These are phyloP conservation scores for Furcasterigmium sp. DNA, from an alignment of 2,329 filamentous ascomycete species.

Conservation along the genomic window DNA sequence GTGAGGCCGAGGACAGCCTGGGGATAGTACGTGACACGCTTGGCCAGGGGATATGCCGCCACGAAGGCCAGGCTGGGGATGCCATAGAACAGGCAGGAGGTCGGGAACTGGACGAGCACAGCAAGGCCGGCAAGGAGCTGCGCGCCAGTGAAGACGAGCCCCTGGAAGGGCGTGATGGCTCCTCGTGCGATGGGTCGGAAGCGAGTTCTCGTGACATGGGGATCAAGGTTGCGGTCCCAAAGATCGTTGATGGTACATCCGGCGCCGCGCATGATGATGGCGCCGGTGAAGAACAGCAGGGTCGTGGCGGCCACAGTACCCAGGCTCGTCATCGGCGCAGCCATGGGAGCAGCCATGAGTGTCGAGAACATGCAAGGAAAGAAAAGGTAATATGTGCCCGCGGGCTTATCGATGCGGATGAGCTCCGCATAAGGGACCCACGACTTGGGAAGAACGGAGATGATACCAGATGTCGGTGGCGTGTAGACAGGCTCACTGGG, in stretches of 20 bases:
- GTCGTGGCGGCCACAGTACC: conserved; percentile 58
- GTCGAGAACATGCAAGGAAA: conserved; percentile 84
- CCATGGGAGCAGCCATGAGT: conserved; percentile 69
- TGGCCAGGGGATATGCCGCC: conserved; percentile 73
- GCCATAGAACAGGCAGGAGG: conserved; percentile 69
- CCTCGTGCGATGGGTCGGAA: conserved; percentile 76
- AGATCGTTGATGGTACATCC: conserved; percentile 89
- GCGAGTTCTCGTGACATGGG: conserved; percentile 69
- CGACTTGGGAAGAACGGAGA: conserved; percentile 63
- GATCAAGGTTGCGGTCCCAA: conserved; percentile 84
- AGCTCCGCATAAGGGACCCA: conserved; percentile 80
- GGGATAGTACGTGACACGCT: conserved; percentile 82
- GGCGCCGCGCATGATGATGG: conserved; percentile 80
- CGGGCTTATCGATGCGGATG: conserved; percentile 73
- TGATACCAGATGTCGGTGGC: conserved; percentile 65
- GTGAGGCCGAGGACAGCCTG: conserved; percentile 78
- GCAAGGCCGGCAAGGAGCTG: conserved; percentile 71
- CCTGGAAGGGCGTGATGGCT: conserved; percentile 68
- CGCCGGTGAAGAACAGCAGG: conserved; percentile 68
- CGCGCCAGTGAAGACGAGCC: conserved; percentile 65
- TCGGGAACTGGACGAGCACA: conserved; percentile 71
- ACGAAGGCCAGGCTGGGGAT: conserved; percentile 72
- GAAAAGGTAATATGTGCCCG: conserved; percentile 79
- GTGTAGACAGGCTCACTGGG: conserved; percentile 41
- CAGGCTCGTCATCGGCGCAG: conserved; percentile 54